A percentile compares a stretch with the other conserved stretches of the same genome.
Evolutionary conservation across 257 asterid species (phyloP).

Genomic region (Solanum clarkiae): DNA sequence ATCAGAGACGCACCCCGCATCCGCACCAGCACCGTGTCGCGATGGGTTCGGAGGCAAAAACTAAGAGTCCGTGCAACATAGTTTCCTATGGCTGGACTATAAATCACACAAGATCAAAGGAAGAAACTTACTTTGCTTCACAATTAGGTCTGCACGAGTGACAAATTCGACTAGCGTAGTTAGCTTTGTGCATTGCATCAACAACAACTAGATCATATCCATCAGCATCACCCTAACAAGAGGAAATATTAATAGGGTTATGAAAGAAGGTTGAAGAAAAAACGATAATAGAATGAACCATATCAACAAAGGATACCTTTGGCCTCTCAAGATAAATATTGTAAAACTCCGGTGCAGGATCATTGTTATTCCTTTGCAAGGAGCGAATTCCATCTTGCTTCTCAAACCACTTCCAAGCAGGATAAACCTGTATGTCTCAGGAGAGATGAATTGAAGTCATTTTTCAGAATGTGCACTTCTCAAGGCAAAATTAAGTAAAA

Average conservation of each 20-base stretch:
- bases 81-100: neutral
- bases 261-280: neutral
- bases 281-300: neutral
- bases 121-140: conserved; percentile 81
- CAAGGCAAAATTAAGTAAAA: neutral
- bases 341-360: conserved; percentile 97
- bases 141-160: conserved; percentile 98
- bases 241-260: conserved; percentile 4
- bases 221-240: conserved; percentile 95
- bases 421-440: conserved; percentile 57
- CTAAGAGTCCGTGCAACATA: no score
- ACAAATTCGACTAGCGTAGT: conserved; percentile 97
- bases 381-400: conserved; percentile 98
- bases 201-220: conserved; percentile 96
- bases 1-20: no score
- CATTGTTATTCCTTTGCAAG: conserved; percentile 80
- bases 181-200: conserved; percentile 99
- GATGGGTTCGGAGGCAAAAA: no score
- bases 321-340: conserved; percentile 98
- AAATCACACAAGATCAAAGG: neutral
- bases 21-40: no score
- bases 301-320: conserved; percentile 42
- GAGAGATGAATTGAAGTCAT: neutral
- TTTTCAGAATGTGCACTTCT: neutral
- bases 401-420: conserved; percentile 99